These are phyloP conservation scores for Lactarius sanguifluus DNA, from an alignment of 768 basidiomycete genomes.

Conservation along the genomic window DNA sequence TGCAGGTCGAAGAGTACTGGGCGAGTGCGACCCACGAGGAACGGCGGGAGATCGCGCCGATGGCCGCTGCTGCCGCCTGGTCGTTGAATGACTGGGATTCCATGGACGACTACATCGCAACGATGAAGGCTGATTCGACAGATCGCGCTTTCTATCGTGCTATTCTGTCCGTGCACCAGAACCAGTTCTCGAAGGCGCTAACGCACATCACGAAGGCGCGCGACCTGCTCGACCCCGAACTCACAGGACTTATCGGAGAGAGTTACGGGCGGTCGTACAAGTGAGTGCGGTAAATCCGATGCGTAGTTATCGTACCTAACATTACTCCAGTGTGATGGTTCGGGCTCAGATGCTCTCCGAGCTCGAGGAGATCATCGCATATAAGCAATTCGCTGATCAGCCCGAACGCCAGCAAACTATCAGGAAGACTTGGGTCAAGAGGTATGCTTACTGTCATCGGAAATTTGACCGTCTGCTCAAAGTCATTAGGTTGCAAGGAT, in stretches of 20 bases:
- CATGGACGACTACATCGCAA: slow-evolving; percentile 95
- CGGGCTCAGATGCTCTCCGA: slow-evolving; percentile 98
- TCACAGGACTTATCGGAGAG: slow-evolving; percentile 90
- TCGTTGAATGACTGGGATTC: slow-evolving; percentile 95
- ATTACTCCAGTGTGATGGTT: slow-evolving; percentile 74
- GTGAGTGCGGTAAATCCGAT: slow-evolving; percentile 46
- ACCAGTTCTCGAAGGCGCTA: slow-evolving; percentile 90
- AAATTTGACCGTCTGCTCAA: slow-evolving; percentile 4
- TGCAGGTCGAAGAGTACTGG: slow-evolving; percentile 89
- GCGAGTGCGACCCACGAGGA: slow-evolving; percentile 77
- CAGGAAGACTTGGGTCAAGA: slow-evolving; percentile 96
- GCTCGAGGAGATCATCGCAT: slow-evolving; percentile 94
- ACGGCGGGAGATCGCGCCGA: slow-evolving; percentile 87
- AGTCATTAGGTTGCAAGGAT: slow-evolving; percentile 77
- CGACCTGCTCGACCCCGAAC: slow-evolving; percentile 86
- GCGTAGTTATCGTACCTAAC: slow-evolving; percentile 15
- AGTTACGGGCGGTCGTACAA: slow-evolving; percentile 97
- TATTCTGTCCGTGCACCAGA: slow-evolving; percentile 93
- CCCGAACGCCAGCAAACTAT: slow-evolving; percentile 89
- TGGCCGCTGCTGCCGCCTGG: slow-evolving; percentile 98
- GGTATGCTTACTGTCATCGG: slow-evolving; percentile 48
- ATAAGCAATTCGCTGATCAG: slow-evolving; percentile 93
- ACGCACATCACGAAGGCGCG: slow-evolving; percentile 90
- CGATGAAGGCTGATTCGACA: slow-evolving; percentile 90
- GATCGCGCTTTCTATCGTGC: slow-evolving; percentile 96